These are phyloP conservation scores for Seiridium unicorne DNA, from an alignment of 2,329 filamentous ascomycete species.

Conservation along the genomic window DNA sequence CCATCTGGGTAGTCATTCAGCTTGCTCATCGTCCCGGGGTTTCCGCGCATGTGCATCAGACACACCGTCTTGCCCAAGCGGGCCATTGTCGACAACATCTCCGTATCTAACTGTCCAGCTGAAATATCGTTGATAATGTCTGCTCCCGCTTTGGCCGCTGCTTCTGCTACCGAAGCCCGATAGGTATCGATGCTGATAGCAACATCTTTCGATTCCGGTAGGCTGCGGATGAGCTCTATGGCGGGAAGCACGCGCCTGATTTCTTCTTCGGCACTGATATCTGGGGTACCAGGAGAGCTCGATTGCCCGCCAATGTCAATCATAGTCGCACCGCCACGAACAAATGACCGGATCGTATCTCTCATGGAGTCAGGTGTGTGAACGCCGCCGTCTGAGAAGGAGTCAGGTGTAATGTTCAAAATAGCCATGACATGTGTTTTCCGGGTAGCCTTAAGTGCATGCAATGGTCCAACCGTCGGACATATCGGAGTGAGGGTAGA, in stretches of 20 bases:
- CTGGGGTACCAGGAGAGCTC: slow-evolving; percentile 72
- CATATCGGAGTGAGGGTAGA: slow-evolving; percentile 60
- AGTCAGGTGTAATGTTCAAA: slow-evolving; percentile 91
- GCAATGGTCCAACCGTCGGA: slow-evolving; percentile 49
- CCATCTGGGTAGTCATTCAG: slow-evolving; percentile 68
- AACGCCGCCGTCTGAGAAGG: slow-evolving; percentile 86
- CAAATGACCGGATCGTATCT: slow-evolving; percentile 58
- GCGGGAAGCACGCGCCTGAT: slow-evolving; percentile 73
- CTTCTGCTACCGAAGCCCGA: slow-evolving; percentile 76
- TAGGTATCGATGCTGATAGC: slow-evolving; percentile 92
- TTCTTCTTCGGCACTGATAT: slow-evolving; percentile 73
- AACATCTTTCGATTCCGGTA: slow-evolving; percentile 61
- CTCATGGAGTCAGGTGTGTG: slow-evolving; percentile 56
- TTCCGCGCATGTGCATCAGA: slow-evolving; percentile 94
- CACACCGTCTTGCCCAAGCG: slow-evolving; percentile 73
- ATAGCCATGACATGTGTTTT: slow-evolving; percentile 88
- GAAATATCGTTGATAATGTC: slow-evolving; percentile 96
- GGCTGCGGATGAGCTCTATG: slow-evolving; percentile 68
- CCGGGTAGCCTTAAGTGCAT: slow-evolving; percentile 55
- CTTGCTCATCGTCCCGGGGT: slow-evolving; percentile 75
- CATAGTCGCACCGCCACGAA: slow-evolving; percentile 72
- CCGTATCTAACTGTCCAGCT: slow-evolving; percentile 72
- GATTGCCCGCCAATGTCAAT: slow-evolving; percentile 94
- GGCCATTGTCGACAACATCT: slow-evolving; percentile 81
- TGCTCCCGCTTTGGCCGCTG: slow-evolving; percentile 74